Evolutionary conservation across 768 basidiomycete genomes (phyloP).

Genomic region (Podaxis pistillaris): DNA sequence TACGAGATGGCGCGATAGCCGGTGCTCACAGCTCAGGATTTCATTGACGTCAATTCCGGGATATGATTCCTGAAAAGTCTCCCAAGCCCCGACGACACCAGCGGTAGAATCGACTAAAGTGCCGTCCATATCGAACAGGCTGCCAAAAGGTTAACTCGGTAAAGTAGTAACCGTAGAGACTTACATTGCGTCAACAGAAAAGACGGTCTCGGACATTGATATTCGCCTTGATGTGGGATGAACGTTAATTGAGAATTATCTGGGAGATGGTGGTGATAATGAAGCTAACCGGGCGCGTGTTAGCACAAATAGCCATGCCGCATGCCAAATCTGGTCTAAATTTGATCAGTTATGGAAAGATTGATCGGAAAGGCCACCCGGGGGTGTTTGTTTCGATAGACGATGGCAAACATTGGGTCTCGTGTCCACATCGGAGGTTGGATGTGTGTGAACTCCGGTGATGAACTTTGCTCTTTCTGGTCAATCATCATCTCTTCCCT

Average conservation of each 20-base stretch:
- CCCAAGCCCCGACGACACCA: constrained; percentile 83
- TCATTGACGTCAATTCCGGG: constrained; percentile 57
- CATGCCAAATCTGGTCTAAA: neutral
- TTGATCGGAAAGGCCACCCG: constrained; percentile 12
- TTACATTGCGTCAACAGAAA: constrained; percentile 45
- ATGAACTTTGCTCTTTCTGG: constrained; percentile 18
- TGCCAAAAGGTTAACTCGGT: constrained; percentile 28
- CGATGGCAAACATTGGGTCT: constrained; percentile 36
- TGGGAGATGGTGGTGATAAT: constrained; percentile 14
- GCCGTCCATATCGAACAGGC: constrained; percentile 83
- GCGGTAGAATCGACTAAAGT: constrained; percentile 81
- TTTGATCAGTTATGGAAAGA: neutral
- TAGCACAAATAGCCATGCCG: neutral
- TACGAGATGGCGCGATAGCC: constrained; percentile 14
- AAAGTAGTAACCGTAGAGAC: constrained; percentile 19
- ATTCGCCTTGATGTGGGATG: constrained; percentile 5
- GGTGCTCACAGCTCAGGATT: constrained; percentile 59
- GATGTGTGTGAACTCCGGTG: constrained; percentile 21
- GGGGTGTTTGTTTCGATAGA: constrained; percentile 35
- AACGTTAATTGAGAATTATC: constrained; percentile 3
- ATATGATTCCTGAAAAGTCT: constrained; percentile 69
- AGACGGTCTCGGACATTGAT: constrained; percentile 33
- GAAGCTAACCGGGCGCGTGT: constrained; percentile 13
- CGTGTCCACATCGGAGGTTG: constrained; percentile 20
- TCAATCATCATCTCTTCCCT: constrained; percentile 15